Percentiles rank a stretch among this genome's conserved stretches.
These are phyloP conservation scores for Leptographium wingfieldii DNA, from an alignment of 2,329 filamentous ascomycete genomes.

Conservation along the genomic window DNA sequence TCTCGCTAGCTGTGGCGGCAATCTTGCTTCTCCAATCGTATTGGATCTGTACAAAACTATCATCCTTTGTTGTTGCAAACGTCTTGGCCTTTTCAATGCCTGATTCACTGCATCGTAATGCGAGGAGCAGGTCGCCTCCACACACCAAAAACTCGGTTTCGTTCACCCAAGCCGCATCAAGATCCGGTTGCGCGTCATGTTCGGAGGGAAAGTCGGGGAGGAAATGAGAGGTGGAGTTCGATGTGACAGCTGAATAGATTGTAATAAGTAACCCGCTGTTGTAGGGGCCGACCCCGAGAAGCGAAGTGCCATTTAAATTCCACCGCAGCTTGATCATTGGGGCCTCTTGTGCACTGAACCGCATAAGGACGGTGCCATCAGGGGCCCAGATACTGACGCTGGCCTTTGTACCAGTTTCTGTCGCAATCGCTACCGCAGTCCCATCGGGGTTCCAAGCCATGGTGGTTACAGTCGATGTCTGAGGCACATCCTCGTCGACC, in stretches of 20 bases:
- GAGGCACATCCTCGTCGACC: constrained; percentile 39
- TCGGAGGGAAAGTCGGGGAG: constrained; percentile 33
- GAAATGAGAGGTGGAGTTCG: constrained; percentile 33
- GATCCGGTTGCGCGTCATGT: constrained; percentile 37
- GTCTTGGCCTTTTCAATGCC: constrained; percentile 33
- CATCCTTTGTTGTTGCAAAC: constrained; percentile 40
- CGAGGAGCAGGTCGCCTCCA: constrained; percentile 40
- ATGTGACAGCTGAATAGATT: constrained; percentile 33
- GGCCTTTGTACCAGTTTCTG: constrained; percentile 39
- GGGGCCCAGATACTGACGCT: constrained; percentile 42
- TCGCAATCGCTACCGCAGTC: constrained; percentile 42
- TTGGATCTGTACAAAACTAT: constrained; percentile 41
- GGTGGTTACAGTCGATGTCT: constrained; percentile 41
- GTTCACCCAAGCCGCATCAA: constrained; percentile 49
- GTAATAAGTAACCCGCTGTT: constrained; percentile 42
- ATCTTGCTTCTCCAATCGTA: constrained; percentile 42
- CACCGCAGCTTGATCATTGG: constrained; percentile 50
- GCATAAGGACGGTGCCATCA: constrained; percentile 38
- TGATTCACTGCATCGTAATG: constrained; percentile 33
- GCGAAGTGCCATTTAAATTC: constrained; percentile 42
- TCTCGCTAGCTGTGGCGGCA: constrained; percentile 47
- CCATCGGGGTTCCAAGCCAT: constrained; percentile 50
- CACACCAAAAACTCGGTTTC: constrained; percentile 46
- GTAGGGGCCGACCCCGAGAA: constrained; percentile 45
- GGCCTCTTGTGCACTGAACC: constrained; percentile 45